Evolutionary conservation across 345 rosid genomes (phyloP), one percentile per base, ranked within the genome.

Genomic region (Carallia brachiata): DNA sequence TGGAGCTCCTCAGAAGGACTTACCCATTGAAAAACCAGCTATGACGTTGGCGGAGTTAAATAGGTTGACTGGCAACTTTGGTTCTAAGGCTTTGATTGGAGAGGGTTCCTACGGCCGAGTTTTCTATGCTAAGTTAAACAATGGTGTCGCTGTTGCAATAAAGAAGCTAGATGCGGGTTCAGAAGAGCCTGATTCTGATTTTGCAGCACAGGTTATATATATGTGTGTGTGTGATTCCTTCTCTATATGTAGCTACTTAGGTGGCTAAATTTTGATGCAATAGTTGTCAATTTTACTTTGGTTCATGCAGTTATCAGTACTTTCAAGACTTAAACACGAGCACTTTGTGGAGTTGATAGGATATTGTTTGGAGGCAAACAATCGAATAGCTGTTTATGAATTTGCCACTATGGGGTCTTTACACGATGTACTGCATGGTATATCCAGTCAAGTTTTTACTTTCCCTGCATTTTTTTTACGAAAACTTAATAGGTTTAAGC

Each of bases 21-120:
- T 92, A 40, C 97, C 97, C 0, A 89, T 96, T 67, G 98, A 90
- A 71, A 82, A 82, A 23, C 98, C 98, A 13, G 72, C 84, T 4
- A 60, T 95, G 69, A 47, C 86, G 27, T 72, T 95, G 67, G 96
- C 85, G 15, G 94, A 89, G 83, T 60, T 95, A 63, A 92, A 89
- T 40, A 79, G 83, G 75, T 66, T 78, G 56, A 88, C 97, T 0
- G 75, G 69, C 44, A 92, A 90, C 72, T 96, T 96, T 40, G 98
- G 95, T 1, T 67, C 82, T 23, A 89, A 92, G 86, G 87, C 99
- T 23, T 72, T 96, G 82, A 87, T 92, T 0, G 99, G 96, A 62
- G 99, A 96, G 81, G 99, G 98, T 65, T 92, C 99, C n/a, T 96
- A 90, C 36, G 98, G 98, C 67, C 88, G 98, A 36, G 99, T 92